Percentiles rank a stretch among this genome's conserved stretches.
These are phyloP conservation scores for Aureobasidium sp. DNA, from an alignment of 2,329 filamentous ascomycete species.

Conservation along the genomic window DNA sequence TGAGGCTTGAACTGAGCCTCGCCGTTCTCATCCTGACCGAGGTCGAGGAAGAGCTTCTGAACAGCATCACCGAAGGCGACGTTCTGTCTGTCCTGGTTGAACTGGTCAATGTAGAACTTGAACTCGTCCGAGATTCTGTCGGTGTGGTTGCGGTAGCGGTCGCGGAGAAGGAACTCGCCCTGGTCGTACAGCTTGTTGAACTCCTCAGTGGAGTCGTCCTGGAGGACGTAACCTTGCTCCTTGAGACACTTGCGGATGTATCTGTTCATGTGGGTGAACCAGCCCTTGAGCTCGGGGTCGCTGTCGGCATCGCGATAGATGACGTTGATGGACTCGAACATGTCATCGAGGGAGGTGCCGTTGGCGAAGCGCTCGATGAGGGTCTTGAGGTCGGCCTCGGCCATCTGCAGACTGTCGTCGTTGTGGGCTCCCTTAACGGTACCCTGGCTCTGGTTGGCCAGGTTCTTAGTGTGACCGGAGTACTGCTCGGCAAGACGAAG, in stretches of 20 bases:
- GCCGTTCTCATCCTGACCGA: conserved; percentile 80
- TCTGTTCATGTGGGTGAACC: conserved; percentile 71
- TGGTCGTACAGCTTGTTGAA: conserved; percentile 82
- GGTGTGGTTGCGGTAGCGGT: conserved; percentile 80
- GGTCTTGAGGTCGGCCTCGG: conserved; percentile 68
- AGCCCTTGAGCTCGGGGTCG: conserved; percentile 77
- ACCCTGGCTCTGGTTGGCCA: conserved; percentile 56
- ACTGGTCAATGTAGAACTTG: conserved; percentile 83
- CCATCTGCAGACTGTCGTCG: conserved; percentile 55
- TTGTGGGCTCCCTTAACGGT: conserved; percentile 64
- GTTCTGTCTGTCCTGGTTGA: conserved; percentile 82
- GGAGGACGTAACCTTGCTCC: conserved; percentile 84
- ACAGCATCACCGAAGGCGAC: conserved; percentile 66
- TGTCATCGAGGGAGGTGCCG: conserved; percentile 76
- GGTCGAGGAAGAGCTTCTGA: conserved; percentile 77
- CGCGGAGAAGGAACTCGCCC: conserved; percentile 75
- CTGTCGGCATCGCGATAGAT: conserved; percentile 81
- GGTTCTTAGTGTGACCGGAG: conserved; percentile 58
- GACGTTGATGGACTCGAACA: conserved; percentile 74
- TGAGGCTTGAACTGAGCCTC: conserved; percentile 89
- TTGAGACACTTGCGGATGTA: conserved; percentile 79
- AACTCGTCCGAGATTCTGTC: conserved; percentile 80
- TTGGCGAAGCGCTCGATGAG: conserved; percentile 90
- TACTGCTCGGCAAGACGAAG: conserved; percentile 80
- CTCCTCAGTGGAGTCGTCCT: conserved; percentile 67